These are phyloP conservation scores for Rhodotorula graminis DNA, from an alignment of 768 basidiomycete genomes.

Conservation along the genomic window DNA sequence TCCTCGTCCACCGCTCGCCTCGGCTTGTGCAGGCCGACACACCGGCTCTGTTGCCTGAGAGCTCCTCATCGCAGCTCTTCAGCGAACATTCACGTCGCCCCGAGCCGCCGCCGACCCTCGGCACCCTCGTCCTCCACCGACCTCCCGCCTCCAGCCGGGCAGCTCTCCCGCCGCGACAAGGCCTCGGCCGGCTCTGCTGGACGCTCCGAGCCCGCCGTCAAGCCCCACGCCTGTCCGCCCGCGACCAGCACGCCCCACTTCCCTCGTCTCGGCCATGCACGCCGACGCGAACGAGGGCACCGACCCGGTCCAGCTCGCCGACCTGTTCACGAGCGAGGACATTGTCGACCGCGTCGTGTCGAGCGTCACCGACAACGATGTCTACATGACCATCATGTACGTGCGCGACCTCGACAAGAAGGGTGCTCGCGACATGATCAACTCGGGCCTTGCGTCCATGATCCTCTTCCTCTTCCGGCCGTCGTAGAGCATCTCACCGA, in stretches of 20 bases:
- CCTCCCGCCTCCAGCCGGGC: no score
- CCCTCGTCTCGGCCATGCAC: background rate
- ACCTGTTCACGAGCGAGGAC: slow-evolving; percentile 19
- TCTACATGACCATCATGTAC: background rate
- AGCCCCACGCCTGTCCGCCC: no score
- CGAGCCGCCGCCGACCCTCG: no score
- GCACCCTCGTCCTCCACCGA: no score
- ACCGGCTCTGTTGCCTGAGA: no score
- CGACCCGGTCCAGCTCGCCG: background rate
- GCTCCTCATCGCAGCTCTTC: no score
- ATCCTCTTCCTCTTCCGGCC: background rate
- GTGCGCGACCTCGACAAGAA: background rate
- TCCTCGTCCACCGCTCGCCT: no score
- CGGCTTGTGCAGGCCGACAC: no score
- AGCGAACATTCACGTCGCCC: no score
- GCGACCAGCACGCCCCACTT: background rate
- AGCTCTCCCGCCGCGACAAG: no score
- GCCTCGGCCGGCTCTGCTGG: no score
- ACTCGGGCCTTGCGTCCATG: slow-evolving; percentile 7
- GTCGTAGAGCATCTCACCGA: background rate
- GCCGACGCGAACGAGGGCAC: background rate
- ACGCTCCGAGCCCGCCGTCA: no score
- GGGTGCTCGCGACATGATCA: background rate
- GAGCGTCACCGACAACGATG: background rate
- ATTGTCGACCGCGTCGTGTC: slow-evolving; percentile 17